phyloP scores from a whole-genome alignment of 306 rosid species.

The Castanospermum australe region DNA sequence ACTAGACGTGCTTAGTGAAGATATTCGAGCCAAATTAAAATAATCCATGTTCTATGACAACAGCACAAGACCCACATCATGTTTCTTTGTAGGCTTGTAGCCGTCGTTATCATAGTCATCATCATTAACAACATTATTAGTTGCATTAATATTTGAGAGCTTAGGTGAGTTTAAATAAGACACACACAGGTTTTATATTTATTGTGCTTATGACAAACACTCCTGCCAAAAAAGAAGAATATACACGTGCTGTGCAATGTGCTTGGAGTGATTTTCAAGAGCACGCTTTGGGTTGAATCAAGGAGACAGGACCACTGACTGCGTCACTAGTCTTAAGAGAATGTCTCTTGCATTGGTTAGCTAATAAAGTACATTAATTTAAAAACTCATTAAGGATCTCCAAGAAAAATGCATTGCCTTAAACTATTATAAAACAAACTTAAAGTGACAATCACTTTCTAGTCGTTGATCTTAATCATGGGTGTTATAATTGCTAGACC shows the following conservation, averaged over 20 bases:
- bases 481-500: constrained; percentile 49
- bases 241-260: constrained; percentile 79
- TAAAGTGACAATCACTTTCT: constrained; percentile 45
- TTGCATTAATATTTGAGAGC: constrained; percentile 26
- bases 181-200: neutral
- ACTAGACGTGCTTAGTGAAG: constrained; percentile 6
- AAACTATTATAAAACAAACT: constrained; percentile 24
- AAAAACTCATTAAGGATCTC: constrained; percentile 29
- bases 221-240: constrained; percentile 44
- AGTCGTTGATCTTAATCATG: constrained; percentile 61
- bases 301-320: constrained; percentile 88
- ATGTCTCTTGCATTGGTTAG: constrained; percentile 71
- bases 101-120: constrained; percentile 31
- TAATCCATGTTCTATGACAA: neutral
- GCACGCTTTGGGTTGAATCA: constrained; percentile 95
- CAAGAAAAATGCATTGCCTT: constrained; percentile 45
- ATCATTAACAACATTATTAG: constrained; percentile 56
- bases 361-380: constrained; percentile 26
- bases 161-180: constrained; percentile 21
- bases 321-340: constrained; percentile 63
- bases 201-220: constrained; percentile 29
- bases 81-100: constrained; percentile 29
- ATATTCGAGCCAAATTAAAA: neutral
- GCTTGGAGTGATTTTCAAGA: constrained; percentile 70
- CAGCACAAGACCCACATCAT: constrained; percentile 19